A percentile compares a stretch with the other conserved stretches of the same genome.
Conservation (phyloP, 345 rosid genomes). For the Eucalyptus cladocalyx region DNA sequence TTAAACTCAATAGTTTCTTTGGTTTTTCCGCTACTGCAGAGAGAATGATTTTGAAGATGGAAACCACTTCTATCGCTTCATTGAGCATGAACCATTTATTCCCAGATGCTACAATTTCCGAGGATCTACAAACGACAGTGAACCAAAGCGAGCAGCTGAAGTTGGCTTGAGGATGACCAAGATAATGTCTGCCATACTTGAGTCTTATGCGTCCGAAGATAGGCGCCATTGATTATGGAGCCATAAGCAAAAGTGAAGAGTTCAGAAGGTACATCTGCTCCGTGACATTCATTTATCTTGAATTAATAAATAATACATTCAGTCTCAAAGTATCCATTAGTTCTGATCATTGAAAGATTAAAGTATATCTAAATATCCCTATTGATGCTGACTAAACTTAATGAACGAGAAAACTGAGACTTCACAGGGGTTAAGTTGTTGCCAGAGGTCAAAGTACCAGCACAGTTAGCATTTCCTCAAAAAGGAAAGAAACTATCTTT, state of each 20-base stretch:
- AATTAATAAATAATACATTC: background rate
- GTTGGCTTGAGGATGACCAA: constrained; percentile 42
- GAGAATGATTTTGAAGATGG: constrained; percentile 83
- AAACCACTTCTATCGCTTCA: constrained; percentile 65
- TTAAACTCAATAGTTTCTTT: background rate
- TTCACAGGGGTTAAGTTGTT: background rate
- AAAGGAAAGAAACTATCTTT: background rate
- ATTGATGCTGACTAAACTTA: background rate
- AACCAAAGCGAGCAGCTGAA: constrained; percentile 35
- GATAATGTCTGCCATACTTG: constrained; percentile 71
- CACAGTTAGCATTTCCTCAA: background rate
- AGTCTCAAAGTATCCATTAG: background rate
- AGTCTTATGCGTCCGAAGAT: constrained; percentile 63
- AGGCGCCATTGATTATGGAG: constrained; percentile 41
- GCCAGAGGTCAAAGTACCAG: background rate
- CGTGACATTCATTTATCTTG: background rate
- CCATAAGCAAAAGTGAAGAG: constrained; percentile 63
- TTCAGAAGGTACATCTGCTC: constrained; percentile 52
- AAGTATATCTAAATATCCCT: background rate
- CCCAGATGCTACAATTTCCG: constrained; percentile 55
- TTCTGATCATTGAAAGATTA: background rate
- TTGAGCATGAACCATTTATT: constrained; percentile 74
- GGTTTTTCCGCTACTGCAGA: constrained; percentile 8
- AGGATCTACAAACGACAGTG: constrained; percentile 43
- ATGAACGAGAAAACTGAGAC: background rate